Conservation (phyloP, 306 rosid genomes). For the Vigna unguiculata region DNA sequence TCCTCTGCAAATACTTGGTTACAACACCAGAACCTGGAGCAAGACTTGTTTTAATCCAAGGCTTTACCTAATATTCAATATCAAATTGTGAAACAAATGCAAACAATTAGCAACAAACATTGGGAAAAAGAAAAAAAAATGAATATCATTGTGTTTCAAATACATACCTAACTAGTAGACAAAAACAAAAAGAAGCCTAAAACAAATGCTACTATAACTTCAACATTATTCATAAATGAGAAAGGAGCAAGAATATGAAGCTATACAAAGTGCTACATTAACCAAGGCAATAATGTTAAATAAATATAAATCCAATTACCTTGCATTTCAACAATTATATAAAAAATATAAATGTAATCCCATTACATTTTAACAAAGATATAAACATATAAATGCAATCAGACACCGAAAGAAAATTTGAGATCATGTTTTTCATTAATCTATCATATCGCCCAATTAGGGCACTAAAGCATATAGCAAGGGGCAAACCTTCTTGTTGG, state of each 20-base stretch:
- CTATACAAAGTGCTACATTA: background rate
- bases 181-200: conserved; percentile 26
- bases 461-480: conserved; percentile 8
- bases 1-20: conserved; percentile 82
- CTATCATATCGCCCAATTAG: conserved; percentile 32
- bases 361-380: conserved; percentile 13
- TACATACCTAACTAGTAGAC: conserved; percentile 24
- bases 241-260: conserved; percentile 20
- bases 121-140: background rate
- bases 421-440: conserved; percentile 16
- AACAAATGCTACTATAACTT: conserved; percentile 27
- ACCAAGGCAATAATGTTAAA: background rate
- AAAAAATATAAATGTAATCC: conserved; percentile 29
- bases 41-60: conserved; percentile 98
- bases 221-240: conserved; percentile 16
- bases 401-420: background rate
- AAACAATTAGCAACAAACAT: conserved; percentile 34
- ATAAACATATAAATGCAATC: conserved; percentile 29
- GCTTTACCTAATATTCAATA: conserved; percentile 74
- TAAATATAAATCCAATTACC: conserved; percentile 3
- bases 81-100: conserved; percentile 34
- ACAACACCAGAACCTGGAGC: conserved; percentile 99
- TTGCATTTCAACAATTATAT: conserved; percentile 15
- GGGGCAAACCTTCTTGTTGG: conserved; percentile 10
- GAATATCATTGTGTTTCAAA: background rate